Evolutionary conservation across 1,284 basidiomycete species (phyloP).

Genomic region (Taiwanofungus camphoratus): DNA sequence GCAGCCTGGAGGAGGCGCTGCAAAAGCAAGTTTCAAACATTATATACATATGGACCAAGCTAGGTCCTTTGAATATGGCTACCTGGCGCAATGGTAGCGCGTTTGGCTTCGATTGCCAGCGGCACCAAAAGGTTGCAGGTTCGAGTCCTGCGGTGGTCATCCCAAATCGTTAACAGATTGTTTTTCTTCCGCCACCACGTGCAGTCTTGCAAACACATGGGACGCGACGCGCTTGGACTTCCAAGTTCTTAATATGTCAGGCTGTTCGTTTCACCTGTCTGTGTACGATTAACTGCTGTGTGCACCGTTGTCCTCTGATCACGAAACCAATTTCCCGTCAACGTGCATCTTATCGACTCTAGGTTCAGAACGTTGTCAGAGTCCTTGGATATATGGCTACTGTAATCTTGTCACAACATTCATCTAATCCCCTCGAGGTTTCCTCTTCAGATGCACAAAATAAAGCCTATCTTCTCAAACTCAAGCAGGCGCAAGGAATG

Average conservation of each 20-base stretch:
- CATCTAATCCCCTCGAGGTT: conserved; percentile 72
- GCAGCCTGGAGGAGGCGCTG: too few species aligned
- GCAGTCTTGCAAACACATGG: conserved; percentile 3
- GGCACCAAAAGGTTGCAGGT: conserved; percentile 82
- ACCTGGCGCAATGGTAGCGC: conserved; percentile 81
- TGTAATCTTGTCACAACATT: conserved; percentile 58
- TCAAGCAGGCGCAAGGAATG: conserved; percentile 14
- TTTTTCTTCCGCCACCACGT: conserved; percentile 1
- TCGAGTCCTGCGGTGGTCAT: conserved; percentile 83
- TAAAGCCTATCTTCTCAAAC: conserved; percentile 34
- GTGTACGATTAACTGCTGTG: too few species aligned
- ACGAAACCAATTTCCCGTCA: too few species aligned
- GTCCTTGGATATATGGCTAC: conserved; percentile 23
- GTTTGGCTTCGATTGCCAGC: conserved; percentile 77
- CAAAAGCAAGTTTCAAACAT: too few species aligned
- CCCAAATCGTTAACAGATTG: conserved; percentile 23
- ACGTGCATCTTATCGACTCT: too few species aligned
- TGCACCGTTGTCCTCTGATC: too few species aligned
- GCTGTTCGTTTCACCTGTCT: too few species aligned
- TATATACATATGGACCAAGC: too few species aligned
- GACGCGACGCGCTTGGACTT: conserved; percentile 9
- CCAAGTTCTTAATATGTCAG: too few species aligned
- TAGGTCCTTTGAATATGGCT: too few species aligned
- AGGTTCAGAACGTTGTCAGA: too few species aligned
- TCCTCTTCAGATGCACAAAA: conserved; percentile 59